Evolutionary conservation across 2,329 filamentous ascomycete genomes (phyloP), one percentile per base, ranked within the genome.

Genomic region (Scortechinia acanthostroma): DNA sequence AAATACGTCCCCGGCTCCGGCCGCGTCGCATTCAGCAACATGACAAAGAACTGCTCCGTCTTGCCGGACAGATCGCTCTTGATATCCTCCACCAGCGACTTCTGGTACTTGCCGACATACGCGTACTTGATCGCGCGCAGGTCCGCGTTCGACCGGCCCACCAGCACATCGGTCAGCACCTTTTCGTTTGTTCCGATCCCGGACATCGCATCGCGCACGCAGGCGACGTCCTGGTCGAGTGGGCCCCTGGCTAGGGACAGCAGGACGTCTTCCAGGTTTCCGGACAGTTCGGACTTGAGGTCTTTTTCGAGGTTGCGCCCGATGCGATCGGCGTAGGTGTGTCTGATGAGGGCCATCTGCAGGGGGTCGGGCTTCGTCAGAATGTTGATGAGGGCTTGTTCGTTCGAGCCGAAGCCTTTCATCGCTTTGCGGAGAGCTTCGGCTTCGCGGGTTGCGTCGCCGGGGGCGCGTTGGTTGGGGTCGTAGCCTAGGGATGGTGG

Each of bases 71-170:
- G 55, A 13, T 63, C 58, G 5, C 56, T 52, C 46, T 56, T 58
- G 22, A 64, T 55, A 42, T 60, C 58, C 0, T 49, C 47, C 0
- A 60, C 44, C 3, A 65, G 52, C 10, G 10, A 10, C n/a, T n/a
- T n/a, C 1, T 64, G 59, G 2, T 49, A 52, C 42, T 55, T 56
- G 1, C 52, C 50, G 35, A 55, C 42, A 3, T 53, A 53, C 43
- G 46, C 54, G 22, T 62, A 65, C 1, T 22, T 17, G 4, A 65
- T 64, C 13, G 59, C 61, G 3, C 55, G 52, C 1, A 64, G 53
- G 30, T 65, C 61, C 2, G 61, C 59, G 21, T 65, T 65, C 10
- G 60, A 62, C 0, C 61, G 61, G 19, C 58, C 57, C 1, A 64
- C 47, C 0, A 65, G 53, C 2, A 63, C 58, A 15, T 63, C 60